Conservation (phyloP, 148 eudicot genomes). For the Cornus controversa region DNA sequence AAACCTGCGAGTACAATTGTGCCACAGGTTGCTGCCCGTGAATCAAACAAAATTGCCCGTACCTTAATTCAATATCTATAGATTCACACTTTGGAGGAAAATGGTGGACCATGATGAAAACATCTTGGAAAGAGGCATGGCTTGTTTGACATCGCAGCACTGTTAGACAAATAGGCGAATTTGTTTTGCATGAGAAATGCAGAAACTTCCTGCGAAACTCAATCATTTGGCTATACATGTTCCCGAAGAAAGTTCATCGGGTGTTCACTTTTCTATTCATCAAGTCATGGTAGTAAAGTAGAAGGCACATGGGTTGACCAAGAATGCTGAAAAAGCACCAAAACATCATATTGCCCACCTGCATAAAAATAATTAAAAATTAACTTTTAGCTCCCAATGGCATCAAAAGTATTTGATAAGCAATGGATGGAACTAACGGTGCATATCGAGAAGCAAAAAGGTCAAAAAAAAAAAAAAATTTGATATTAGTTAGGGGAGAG, state of each 20-base stretch:
- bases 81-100: no score
- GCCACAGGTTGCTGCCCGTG: not conserved
- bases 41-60: not conserved
- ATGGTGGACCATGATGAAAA: not conserved
- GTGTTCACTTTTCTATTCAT: slow-evolving; percentile 71
- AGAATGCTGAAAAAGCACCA: slow-evolving; percentile 93
- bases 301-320: slow-evolving; percentile 95
- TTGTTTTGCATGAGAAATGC: not conserved
- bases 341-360: slow-evolving; percentile 96
- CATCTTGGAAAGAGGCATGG: not conserved
- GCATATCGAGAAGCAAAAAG: not conserved
- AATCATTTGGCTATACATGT: not conserved
- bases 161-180: not conserved
- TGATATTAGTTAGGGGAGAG: no score
- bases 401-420: not conserved
- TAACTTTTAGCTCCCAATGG: no score
- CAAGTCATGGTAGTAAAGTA: slow-evolving; percentile 90
- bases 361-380: not conserved
- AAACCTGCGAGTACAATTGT: not conserved
- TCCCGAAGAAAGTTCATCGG: slow-evolving; percentile 7
- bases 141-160: not conserved
- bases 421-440: not conserved
- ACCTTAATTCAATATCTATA: not conserved
- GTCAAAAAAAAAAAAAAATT: no score
- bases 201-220: not conserved